Percentiles rank a stretch among this genome's conserved stretches.
Evolutionary conservation across 495 filamentous ascomycete species (phyloP).

Genomic region (Hypoxylon trugodes): DNA sequence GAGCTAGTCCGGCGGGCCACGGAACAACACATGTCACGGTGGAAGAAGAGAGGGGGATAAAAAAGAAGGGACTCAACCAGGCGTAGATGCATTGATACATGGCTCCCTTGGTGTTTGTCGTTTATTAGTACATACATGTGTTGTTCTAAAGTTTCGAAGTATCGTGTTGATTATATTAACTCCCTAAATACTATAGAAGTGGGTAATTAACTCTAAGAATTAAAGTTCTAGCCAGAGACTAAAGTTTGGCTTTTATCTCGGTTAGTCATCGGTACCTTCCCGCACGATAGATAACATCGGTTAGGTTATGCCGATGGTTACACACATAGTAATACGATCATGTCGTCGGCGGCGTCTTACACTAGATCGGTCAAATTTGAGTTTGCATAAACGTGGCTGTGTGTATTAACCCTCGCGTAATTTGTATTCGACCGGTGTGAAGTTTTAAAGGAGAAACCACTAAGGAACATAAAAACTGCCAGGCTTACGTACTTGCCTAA

Average conservation of each 20-base stretch:
- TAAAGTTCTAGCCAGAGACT: no score
- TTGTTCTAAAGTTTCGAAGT: no score
- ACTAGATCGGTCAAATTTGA: background rate
- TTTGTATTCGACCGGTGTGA: background rate
- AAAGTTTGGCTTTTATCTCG: no score
- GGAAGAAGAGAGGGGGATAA: background rate
- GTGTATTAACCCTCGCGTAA: background rate
- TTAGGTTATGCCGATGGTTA: no score
- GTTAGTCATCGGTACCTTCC: no score
- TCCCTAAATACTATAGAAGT: no score
- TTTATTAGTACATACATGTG: background rate
- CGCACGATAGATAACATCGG: no score
- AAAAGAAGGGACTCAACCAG: background rate
- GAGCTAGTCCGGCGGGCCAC: background rate
- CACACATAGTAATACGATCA: background rate
- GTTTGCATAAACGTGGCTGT: constrained; percentile 11
- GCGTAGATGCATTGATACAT: no score
- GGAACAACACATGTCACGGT: background rate
- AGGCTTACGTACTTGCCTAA: constrained; percentile 5
- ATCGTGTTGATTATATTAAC: no score
- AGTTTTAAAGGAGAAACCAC: background rate
- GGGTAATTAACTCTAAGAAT: no score
- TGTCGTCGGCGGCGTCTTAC: background rate
- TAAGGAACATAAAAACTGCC: background rate
- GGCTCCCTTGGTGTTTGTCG: no score